Conservation (phyloP, 139 green algal genomes). For the Mesostigma viride region DNA sequence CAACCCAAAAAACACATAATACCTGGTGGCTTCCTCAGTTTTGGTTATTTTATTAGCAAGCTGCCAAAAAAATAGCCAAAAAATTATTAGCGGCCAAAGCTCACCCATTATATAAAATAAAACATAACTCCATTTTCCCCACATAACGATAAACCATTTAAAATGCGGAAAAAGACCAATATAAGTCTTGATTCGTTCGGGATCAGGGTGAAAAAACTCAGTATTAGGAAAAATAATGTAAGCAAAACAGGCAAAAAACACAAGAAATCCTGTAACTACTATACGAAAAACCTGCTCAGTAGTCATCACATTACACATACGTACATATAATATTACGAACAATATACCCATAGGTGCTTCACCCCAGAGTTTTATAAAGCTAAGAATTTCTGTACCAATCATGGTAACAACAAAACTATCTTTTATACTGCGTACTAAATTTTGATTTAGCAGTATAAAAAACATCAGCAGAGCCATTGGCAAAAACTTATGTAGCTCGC, state of each 20-base stretch:
- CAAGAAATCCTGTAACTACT: slow-evolving; percentile 11
- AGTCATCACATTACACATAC: no score
- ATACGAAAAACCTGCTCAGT: no score
- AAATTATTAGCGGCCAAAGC: slow-evolving; percentile 2
- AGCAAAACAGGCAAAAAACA: slow-evolving; percentile 7
- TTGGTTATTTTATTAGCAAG: slow-evolving; percentile 7
- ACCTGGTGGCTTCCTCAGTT: slow-evolving; percentile 9
- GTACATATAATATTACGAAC: no score
- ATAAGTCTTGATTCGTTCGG: slow-evolving; percentile 11
- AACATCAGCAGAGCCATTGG: no score
- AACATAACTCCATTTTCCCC: slow-evolving; percentile 4
- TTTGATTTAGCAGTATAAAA: no score
- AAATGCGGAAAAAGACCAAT: background rate
- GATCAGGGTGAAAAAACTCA: slow-evolving; percentile 6
- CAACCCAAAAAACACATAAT: slow-evolving; percentile 3
- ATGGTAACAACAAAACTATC: no score
- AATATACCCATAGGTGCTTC: no score
- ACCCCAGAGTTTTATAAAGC: no score
- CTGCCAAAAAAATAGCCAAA: background rate
- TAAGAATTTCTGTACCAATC: no score
- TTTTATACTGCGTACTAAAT: no score
- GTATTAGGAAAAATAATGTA: slow-evolving; percentile 10
- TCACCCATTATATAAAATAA: slow-evolving; percentile 13
- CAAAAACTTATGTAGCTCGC: no score
- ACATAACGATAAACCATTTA: slow-evolving; percentile 7